These are phyloP conservation scores for Mycena crocata DNA, from an alignment of 768 basidiomycete genomes.

Conservation along the genomic window DNA sequence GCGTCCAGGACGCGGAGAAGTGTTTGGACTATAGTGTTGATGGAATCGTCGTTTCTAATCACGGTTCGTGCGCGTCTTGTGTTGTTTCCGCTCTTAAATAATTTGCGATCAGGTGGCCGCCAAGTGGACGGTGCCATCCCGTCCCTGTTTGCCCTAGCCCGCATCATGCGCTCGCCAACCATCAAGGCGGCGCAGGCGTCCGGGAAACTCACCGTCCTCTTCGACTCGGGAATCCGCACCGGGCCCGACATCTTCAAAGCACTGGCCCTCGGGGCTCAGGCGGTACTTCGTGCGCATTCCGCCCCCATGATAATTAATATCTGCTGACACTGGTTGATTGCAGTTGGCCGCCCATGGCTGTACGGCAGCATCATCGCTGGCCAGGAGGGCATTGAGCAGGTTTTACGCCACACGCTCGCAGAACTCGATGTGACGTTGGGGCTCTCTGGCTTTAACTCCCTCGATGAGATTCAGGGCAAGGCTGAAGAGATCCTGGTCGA, in stretches of 20 bases:
- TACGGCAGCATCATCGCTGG: conserved; percentile 80
- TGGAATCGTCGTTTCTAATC: conserved; percentile 85
- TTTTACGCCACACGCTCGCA: conserved; percentile 73
- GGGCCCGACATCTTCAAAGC: conserved; percentile 89
- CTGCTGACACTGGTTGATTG: neutral
- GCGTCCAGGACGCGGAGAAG: conserved; percentile 73
- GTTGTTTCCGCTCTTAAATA: too few species aligned
- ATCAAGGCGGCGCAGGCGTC: conserved; percentile 66
- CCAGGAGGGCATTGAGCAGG: conserved; percentile 80
- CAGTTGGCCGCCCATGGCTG: conserved; percentile 81
- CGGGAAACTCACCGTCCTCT: conserved; percentile 76
- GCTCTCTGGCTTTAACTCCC: conserved; percentile 65
- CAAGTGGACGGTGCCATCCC: conserved; percentile 84
- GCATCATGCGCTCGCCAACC: conserved; percentile 71
- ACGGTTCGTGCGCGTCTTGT: too few species aligned
- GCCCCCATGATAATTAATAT: neutral
- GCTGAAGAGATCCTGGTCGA: conserved; percentile 62
- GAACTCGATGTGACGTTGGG: conserved; percentile 77
- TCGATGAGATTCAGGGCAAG: conserved; percentile 74
- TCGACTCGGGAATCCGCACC: conserved; percentile 85
- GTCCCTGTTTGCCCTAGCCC: conserved; percentile 76
- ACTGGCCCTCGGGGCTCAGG: conserved; percentile 89
- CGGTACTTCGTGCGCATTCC: conserved; percentile 68
- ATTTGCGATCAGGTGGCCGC: too few species aligned
- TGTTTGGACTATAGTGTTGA: conserved; percentile 74